Evolutionary conservation across 768 basidiomycete genomes (phyloP), one percentile per base, ranked within the genome.

Genomic region (Tremella yokohamensis): DNA sequence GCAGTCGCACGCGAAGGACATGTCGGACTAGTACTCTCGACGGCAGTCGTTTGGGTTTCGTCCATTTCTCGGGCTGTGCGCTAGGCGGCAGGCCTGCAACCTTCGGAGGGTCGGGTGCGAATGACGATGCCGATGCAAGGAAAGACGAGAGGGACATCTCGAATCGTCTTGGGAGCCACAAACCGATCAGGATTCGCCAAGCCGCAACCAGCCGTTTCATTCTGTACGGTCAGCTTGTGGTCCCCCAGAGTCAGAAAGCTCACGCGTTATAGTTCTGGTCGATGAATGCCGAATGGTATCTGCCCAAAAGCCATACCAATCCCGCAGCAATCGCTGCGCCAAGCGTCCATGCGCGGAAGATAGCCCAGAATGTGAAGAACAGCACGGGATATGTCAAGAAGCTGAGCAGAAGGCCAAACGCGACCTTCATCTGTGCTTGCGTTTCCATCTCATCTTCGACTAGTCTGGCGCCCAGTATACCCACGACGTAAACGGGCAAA

Each of bases 131-230:
- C 19, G 65, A 60, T 19, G 50, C 59, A 20, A 67, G 47, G 51
- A 94, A 81, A 2, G 87, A 84, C n/a, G 83, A 71, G 22, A 88
- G 74, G 3, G 89, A 83, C 44, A 93, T 79, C 63, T 96, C 93
- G 85, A 86, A 89, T 45, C 79, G 80, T 73, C 83, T 85, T 4
- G 93, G 92, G 0, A 83, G 82, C 96, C 96, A 98, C 12, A 98
- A 84, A 7, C 93, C 96, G 62, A 97, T 83, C 13, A 99, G 83
- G n/a, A 96, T 85, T 54, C 90, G 86, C 92, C 94, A 99, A n/a
- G 92, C 85, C 4, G 93, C 89, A 16, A 87, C 81, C 49, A 94
- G 82, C 40, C 88, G 88, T 77, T 92, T 94, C 49, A 85, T 84
- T 26, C 91, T 91, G 69, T 59, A 34, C 49, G 29, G 47, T 54